A percentile compares a stretch with the other conserved stretches of the same genome.
Evolutionary conservation across 352 stramenopile genomes (phyloP).

Genomic region (Elongisporangium senticosum): DNA sequence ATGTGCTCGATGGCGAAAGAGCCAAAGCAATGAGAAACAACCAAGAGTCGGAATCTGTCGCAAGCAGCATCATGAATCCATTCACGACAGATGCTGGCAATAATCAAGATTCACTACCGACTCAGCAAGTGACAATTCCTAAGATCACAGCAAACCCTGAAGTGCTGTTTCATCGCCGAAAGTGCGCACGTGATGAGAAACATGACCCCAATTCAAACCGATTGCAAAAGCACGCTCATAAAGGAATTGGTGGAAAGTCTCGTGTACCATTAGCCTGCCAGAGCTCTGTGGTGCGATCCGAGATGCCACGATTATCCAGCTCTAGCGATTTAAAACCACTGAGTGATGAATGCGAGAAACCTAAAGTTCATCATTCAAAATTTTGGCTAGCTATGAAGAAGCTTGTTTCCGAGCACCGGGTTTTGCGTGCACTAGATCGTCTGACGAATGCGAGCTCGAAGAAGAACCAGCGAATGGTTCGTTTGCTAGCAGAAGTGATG

Average conservation of each 20-base stretch:
- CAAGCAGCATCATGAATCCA: slow-evolving; percentile 4
- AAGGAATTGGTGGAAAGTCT: neutral
- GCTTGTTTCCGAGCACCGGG: slow-evolving; percentile 34
- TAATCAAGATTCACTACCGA: neutral
- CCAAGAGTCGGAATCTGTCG: slow-evolving; percentile 1
- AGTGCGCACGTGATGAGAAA: neutral
- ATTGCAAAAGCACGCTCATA: neutral
- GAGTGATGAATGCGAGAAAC: neutral
- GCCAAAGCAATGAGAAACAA: slow-evolving; percentile 13
- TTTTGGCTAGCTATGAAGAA: slow-evolving; percentile 37
- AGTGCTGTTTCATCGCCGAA: neutral
- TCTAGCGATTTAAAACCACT: neutral
- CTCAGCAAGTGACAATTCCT: neutral
- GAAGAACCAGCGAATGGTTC: slow-evolving; percentile 25
- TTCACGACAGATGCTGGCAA: slow-evolving; percentile 4
- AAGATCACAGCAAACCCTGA: neutral
- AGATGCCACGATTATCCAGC: neutral
- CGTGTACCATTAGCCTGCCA: neutral
- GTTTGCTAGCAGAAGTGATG: slow-evolving; percentile 18
- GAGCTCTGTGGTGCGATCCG: neutral
- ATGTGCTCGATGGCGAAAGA: slow-evolving; percentile 21
- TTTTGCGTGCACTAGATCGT: slow-evolving; percentile 33
- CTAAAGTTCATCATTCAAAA: slow-evolving; percentile 12
- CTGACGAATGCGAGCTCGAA: slow-evolving; percentile 17
- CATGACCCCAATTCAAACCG: neutral